A percentile compares a stretch with the other conserved stretches of the same genome.
phyloP scores from a whole-genome alignment of 202 grass and related monocot genomes.

The Bolboschoenoplectus hybrid region DNA sequence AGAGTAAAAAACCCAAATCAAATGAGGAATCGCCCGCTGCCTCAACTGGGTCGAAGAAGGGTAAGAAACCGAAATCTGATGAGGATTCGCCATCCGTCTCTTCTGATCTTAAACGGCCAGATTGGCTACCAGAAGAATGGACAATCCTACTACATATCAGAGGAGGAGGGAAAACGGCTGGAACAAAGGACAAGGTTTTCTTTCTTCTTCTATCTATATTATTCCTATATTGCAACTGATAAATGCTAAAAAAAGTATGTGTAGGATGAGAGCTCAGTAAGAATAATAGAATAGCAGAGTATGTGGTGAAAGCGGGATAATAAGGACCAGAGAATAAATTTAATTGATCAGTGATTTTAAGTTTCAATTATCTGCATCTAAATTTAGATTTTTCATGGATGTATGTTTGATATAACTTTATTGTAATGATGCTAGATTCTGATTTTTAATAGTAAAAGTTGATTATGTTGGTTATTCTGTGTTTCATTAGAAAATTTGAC shows the following conservation, averaged over 20 bases:
- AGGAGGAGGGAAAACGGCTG: conserved; percentile 13
- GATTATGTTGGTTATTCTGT: not conserved
- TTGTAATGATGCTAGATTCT: not conserved
- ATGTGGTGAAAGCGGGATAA: not conserved
- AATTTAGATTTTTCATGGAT: not conserved
- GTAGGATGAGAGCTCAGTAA: not conserved
- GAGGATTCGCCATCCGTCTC: conserved; percentile 14
- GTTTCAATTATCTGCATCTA: not conserved
- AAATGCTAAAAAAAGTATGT: not conserved
- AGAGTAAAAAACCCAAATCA: conserved; percentile 21
- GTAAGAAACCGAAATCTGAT: not conserved
- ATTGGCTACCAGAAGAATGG: conserved; percentile 38
- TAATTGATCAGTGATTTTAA: not conserved
- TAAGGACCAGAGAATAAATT: not conserved
- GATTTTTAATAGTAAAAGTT: not conserved
- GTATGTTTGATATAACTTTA: not conserved
- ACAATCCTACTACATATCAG: not conserved
- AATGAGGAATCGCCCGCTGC: not conserved
- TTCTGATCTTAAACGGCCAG: conserved; percentile 16
- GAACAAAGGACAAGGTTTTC: conserved; percentile 33
- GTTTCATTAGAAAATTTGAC: not conserved
- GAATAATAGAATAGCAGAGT: not conserved
- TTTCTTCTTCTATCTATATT: not conserved
- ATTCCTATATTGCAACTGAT: not conserved
- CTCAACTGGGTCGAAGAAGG: not conserved